phyloP scores from a whole-genome alignment of 352 stramenopile species.

The Globisporangium canariense region DNA sequence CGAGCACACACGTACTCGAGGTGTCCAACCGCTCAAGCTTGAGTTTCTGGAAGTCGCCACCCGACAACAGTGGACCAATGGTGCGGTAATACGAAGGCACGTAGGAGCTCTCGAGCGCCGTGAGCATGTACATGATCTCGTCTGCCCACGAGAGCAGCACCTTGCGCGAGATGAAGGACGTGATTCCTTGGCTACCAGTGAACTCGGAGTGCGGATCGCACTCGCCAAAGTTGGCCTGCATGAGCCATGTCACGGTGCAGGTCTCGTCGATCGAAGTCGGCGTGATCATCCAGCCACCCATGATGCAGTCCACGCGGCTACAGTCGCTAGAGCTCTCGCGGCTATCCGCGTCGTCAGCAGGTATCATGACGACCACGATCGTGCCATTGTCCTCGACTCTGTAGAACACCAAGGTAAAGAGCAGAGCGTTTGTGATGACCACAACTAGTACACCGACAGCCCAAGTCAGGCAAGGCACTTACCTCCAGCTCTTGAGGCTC shows the following conservation, averaged over 20 bases:
- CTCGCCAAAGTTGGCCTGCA: conserved; percentile 71
- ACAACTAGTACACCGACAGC: no score
- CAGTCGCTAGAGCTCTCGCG: conserved; percentile 9
- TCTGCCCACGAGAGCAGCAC: conserved; percentile 48
- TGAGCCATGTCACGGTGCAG: conserved; percentile 74
- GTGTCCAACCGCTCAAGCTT: conserved; percentile 36
- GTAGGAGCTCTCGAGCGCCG: conserved; percentile 39
- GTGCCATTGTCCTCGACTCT: conserved; percentile 66
- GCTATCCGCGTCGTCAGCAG: conserved; percentile 41
- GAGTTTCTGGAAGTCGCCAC: conserved; percentile 36
- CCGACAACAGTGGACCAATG: conserved; percentile 43
- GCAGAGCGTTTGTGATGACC: neutral
- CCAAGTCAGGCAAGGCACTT: conserved; percentile 6
- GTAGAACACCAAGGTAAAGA: neutral
- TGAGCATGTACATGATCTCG: conserved; percentile 47
- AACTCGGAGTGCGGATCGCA: conserved; percentile 55
- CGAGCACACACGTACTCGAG: conserved; percentile 16
- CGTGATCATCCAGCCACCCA: conserved; percentile 65
- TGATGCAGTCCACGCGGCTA: conserved; percentile 54
- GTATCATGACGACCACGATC: conserved; percentile 67
- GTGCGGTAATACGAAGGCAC: conserved; percentile 51
- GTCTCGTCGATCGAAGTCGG: conserved; percentile 56
- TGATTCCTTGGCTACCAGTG: conserved; percentile 35
- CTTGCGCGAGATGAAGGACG: conserved; percentile 30
- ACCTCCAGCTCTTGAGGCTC: conserved; percentile 70